A percentile compares a stretch with the other conserved stretches of the same genome.
phyloP scores from a whole-genome alignment of 2,329 filamentous ascomycete genomes.

The Verticillium isaacii region DNA sequence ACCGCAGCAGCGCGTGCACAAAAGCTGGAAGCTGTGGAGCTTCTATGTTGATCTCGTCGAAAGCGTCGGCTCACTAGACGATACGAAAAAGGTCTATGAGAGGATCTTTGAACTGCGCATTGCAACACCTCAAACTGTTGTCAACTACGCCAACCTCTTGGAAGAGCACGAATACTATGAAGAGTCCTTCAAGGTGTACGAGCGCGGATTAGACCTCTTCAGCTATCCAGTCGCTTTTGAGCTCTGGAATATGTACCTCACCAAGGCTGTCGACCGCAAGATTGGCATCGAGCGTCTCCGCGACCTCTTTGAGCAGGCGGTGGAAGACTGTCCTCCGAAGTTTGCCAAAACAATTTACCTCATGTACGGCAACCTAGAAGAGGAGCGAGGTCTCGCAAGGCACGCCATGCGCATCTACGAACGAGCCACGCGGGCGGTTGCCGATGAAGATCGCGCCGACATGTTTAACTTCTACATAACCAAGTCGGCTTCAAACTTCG shows the following conservation, averaged over 20 bases:
- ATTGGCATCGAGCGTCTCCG: constrained; percentile 91
- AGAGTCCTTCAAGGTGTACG: constrained; percentile 96
- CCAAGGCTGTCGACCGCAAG: constrained; percentile 93
- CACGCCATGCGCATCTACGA: constrained; percentile 99
- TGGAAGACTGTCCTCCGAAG: constrained; percentile 89
- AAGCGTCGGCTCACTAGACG: constrained; percentile 83
- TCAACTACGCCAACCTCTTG: constrained; percentile 94
- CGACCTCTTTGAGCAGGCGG: constrained; percentile 94
- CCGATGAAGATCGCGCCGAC: constrained; percentile 88
- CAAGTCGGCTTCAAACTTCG: constrained; percentile 97
- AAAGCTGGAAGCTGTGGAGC: constrained; percentile 99
- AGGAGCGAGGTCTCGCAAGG: constrained; percentile 87
- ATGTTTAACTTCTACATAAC: constrained; percentile 99
- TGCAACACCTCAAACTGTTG: constrained; percentile 94
- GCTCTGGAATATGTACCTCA: constrained; percentile 96
- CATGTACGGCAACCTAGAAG: constrained; percentile 97
- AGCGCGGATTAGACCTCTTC: constrained; percentile 95
- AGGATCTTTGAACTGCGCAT: constrained; percentile 97
- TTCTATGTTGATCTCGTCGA: constrained; percentile 98
- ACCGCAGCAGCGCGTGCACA: constrained; percentile 94
- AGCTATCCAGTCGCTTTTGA: constrained; percentile 97
- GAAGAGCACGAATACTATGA: constrained; percentile 95
- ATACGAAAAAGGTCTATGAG: constrained; percentile 92
- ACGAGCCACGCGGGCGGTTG: constrained; percentile 87
- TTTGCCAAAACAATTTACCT: constrained; percentile 95